Conservation (phyloP, 805 yeast genomes). For the Metahyphopichia silvanorum region DNA sequence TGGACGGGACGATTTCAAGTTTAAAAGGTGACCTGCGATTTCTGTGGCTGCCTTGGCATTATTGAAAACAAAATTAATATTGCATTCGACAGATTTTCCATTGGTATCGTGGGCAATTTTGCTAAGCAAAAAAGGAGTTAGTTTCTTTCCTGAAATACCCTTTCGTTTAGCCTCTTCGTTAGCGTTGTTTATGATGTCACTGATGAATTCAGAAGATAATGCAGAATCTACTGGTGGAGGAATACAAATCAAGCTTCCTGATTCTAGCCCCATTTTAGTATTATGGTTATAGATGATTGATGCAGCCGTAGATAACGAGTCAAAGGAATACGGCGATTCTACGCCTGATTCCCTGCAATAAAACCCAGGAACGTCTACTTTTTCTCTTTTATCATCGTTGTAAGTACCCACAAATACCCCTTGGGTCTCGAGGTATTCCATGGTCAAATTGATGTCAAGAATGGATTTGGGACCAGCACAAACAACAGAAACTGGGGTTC, state of each 20-base stretch:
- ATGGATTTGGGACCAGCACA: constrained; percentile 91
- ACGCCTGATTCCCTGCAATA: constrained; percentile 76
- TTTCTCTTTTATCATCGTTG: constrained; percentile 33
- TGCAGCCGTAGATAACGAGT: constrained; percentile 59
- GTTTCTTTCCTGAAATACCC: constrained; percentile 65
- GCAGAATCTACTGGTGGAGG: constrained; percentile 75
- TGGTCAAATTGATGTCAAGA: constrained; percentile 72
- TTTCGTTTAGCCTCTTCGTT: constrained; percentile 47
- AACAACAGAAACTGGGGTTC: constrained; percentile 85
- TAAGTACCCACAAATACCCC: constrained; percentile 82
- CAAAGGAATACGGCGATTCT: constrained; percentile 62
- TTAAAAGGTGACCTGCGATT: constrained; percentile 56
- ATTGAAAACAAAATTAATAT: constrained; percentile 71
- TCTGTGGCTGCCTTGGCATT: constrained; percentile 68
- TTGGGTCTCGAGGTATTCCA: constrained; percentile 86
- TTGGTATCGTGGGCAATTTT: constrained; percentile 64
- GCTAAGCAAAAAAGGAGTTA: constrained; percentile 74
- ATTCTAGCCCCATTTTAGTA: constrained; percentile 45
- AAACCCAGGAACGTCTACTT: constrained; percentile 68
- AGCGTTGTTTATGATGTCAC: constrained; percentile 56
- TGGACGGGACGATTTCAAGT: no score
- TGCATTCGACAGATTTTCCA: constrained; percentile 68
- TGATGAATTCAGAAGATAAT: constrained; percentile 50
- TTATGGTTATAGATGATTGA: constrained; percentile 46
- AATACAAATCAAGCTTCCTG: constrained; percentile 77